Evolutionary conservation across 1,284 basidiomycete genomes (phyloP), one percentile per base, ranked within the genome.

Genomic region (Irpex sp.): DNA sequence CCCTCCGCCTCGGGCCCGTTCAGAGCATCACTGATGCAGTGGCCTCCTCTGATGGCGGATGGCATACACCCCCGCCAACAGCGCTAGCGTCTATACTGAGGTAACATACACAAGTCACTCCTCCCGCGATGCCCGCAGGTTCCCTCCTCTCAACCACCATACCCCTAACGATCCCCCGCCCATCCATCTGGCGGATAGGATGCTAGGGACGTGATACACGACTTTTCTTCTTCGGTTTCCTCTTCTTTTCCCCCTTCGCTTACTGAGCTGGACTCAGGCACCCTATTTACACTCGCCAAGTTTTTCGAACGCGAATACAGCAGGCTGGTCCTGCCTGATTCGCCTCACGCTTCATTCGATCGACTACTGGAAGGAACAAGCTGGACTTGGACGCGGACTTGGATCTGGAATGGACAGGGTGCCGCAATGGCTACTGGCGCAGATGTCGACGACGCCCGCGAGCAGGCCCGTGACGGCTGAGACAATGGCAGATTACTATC

Each of bases 261-360:
- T 46, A 13, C 37, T 61, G 63, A 61, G 63, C 63, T 59, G 63
- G 63, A 31, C 63, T 64, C 63, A 61, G 7, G 2, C 39, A 1
- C 11, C 59, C 26, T 46, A 17, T 54, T 31, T 36, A 43, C 50
- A 31, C 17, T 49, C 36, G 37, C 47, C 36, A 57, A 21, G 53
- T 19, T 21, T 47, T 51, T 17, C 26, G 26, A n/a, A 11, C 0
- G n/a, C 33, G 31, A n/a, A 13, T 57, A 31, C 26, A 36, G 58
- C 57, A 61, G 63, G 63, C 63, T 43, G 65, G 65, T 26, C 65
- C 65, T 66, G 53, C 50, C 56, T 21, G 46, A 19, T 49, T 61
- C 37, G n/a, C 39, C 5, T 46, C 39, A 46, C 31, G 39, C 39
- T 13, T 46, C 39, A 46, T 1, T 46, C 39, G 39, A 46, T n/a